Evolutionary conservation across 106 monocot genomes (phyloP), one percentile per base, ranked within the genome.

Genomic region (Platanthera zijinensis): DNA sequence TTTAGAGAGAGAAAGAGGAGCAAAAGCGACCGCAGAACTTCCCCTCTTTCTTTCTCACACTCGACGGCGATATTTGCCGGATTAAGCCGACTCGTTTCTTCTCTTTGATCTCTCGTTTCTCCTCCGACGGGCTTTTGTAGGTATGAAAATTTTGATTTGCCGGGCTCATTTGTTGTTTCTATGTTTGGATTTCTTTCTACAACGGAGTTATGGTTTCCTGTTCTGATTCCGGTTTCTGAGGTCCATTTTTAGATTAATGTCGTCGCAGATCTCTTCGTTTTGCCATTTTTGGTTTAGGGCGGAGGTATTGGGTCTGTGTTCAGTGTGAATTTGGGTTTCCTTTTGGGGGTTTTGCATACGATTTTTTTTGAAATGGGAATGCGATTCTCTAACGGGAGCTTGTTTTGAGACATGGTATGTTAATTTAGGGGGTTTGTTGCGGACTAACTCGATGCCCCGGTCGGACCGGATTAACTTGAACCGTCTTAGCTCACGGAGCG

Each of bases 21-120:
- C 72, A 72, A 15, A 13, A 70, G 70, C 21, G 72, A 22, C 49
- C 50, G 72, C 9, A 72, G 72, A 72, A 10, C 72, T 72, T 50
- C 18, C 32, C 66, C 66, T 66, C 6, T 66, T 32, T 10, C 66
- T 50, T 10, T 72, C 21, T 21, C 17, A 10, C 21, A 21, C 18
- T 72, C 11, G 45, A 48, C 51, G 51, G 72, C 10, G 51, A 72
- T 50, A 18, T 21, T 46, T 69, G 69, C 13, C 47, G 47, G 69
- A 14, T 69, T 69, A 22, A 22, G 69, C 21, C 14, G 21, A 72
- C 10, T 32, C 50, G 15, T 50, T 72, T 50, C 10, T 22, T 9
- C 51, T 9, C 72, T 22, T 15, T 72, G 50, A 51, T 51, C 51
- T 72, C 21, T 51, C 12, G 72, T 51, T 72, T 72, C 72, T 72